Evolutionary conservation across 1,139 yeast species (phyloP), one percentile per base, ranked within the genome.

Genomic region (Magnusiomyces magnusii): DNA sequence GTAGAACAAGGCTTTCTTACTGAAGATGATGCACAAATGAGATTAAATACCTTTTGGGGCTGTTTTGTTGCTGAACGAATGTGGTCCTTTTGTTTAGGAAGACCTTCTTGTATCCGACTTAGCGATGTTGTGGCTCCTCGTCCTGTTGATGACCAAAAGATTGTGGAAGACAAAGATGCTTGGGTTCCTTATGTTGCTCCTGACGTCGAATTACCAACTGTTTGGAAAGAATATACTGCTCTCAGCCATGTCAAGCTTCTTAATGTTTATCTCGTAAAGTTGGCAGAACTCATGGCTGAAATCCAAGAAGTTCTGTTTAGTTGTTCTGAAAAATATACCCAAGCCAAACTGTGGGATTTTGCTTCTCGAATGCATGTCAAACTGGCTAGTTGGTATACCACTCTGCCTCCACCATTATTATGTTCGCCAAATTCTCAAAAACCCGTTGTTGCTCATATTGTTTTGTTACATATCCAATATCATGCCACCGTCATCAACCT

Each of bases 21-120:
- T n/a, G 60, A 53, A 15, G 67, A 66, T 31, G 69, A 67, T 55
- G 64, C 62, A 19, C 57, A 59, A 25, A 64, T 61, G 42, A 58
- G 69, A 21, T 62, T 63, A 36, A 60, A 63, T 2, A 65, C 68
- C 13, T 67, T 66, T 51, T 67, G 69, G 69, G 69, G 69, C 2
- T 65, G 68, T 54, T 66, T 64, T 58, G 51, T 65, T 27, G 63
- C 64, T 54, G 69, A 66, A 52, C 64, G 66, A 44, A 64, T 67
- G 2, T 66, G 69, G 69, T 63, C 68, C 23, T 60, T 63, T 41
- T 66, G 65, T 53, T 55, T 66, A 57, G 69, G 69, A 10, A 59
- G 69, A 24, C 67, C 67, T 3, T 65, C 67, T 1, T 62, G 63
- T 9, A 53, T 66, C 25, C 64, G 64, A n/a, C 47, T 66, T 42